Percentiles rank a stretch among this genome's conserved stretches.
These are phyloP conservation scores for Medicago lupulina DNA, from an alignment of 306 rosid species.

Conservation along the genomic window DNA sequence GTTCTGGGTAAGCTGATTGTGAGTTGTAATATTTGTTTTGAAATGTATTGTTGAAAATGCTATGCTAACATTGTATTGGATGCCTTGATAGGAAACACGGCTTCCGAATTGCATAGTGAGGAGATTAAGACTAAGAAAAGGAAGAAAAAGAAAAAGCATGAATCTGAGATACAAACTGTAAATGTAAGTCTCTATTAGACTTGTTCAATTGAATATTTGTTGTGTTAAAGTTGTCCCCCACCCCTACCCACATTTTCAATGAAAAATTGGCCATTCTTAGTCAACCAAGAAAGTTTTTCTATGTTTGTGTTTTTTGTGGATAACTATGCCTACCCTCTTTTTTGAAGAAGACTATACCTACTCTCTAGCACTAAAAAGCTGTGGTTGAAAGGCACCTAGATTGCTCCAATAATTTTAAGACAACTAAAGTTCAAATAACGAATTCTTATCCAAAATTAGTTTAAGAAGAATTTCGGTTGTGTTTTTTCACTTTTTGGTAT, in stretches of 20 bases:
- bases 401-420: neutral
- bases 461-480: neutral
- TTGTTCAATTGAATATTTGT: neutral
- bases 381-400: constrained; percentile 8
- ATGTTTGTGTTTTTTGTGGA: no score
- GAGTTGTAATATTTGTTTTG: constrained; percentile 50
- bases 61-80: neutral
- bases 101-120: neutral
- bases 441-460: neutral
- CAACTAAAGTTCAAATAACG: constrained; percentile 9
- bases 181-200: neutral
- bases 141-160: constrained; percentile 26
- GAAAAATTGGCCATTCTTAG: neutral
- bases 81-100: neutral
- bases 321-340: neutral
- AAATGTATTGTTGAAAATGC: constrained; percentile 45
- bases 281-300: neutral
- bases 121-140: constrained; percentile 26
- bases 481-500: neutral
- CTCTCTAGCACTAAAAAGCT: neutral
- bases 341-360: neutral
- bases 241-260: neutral
- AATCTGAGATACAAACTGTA: neutral
- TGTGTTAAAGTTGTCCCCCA: neutral
- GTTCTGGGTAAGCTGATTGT: constrained; percentile 84